phyloP scores from a whole-genome alignment of 805 yeast genomes.

The Starmerella vaccinii region DNA sequence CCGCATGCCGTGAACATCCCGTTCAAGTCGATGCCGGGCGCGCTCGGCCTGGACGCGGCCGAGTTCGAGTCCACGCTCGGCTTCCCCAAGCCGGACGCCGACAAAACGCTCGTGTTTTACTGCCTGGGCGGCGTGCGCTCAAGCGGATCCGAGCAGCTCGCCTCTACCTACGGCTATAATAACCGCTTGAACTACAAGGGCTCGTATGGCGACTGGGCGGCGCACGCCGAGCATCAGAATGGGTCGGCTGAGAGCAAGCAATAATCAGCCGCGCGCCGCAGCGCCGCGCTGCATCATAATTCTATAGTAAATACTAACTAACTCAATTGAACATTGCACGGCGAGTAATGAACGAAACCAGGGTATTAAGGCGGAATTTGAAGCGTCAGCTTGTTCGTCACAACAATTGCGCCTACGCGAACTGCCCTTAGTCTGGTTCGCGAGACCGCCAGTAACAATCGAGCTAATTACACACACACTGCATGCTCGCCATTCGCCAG shows the following conservation, averaged over 20 bases:
- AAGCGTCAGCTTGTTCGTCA: no score
- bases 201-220: constrained; percentile 76
- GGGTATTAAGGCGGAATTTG: no score
- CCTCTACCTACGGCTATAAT: constrained; percentile 77
- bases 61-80: constrained; percentile 77
- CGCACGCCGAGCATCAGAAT: constrained; percentile 29
- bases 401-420: no score
- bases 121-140: constrained; percentile 91
- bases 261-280: background rate
- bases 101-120: constrained; percentile 72
- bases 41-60: constrained; percentile 64
- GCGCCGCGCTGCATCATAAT: no score
- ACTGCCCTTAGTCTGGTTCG: no score
- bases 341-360: no score
- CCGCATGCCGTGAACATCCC: constrained; percentile 85
- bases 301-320: no score
- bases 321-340: no score
- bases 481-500: no score
- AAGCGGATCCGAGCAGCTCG: constrained; percentile 81
- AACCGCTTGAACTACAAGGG: constrained; percentile 81
- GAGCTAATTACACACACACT: no score
- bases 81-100: constrained; percentile 61
- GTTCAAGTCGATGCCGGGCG: constrained; percentile 83
- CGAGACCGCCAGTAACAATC: no score
- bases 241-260: background rate